Evolutionary conservation across 2,329 filamentous ascomycete genomes (phyloP).

Genomic region (Exophiala oligosperma): DNA sequence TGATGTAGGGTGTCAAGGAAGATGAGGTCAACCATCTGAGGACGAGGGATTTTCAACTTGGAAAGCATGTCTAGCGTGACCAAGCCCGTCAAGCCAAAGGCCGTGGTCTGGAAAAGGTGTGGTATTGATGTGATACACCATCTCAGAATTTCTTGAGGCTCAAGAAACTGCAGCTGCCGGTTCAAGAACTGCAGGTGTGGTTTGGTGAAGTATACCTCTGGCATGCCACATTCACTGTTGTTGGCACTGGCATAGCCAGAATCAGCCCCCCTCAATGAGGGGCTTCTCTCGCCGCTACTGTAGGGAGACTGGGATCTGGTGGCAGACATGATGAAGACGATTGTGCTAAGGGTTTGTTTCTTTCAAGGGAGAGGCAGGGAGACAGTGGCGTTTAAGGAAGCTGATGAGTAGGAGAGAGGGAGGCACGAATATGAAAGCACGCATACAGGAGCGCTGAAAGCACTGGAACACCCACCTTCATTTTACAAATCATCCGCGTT

Average conservation of each 20-base stretch:
- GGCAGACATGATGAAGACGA: conserved; percentile 16
- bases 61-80: conserved; percentile 73
- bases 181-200: conserved; percentile 90
- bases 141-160: conserved; percentile 84
- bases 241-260: conserved; percentile 80
- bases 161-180: conserved; percentile 79
- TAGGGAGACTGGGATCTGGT: conserved; percentile 13
- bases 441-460: conserved; percentile 8
- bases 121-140: conserved; percentile 92
- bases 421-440: conserved; percentile 2
- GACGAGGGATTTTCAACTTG: conserved; percentile 49
- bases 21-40: conserved; percentile 55
- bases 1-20: conserved; percentile 85
- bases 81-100: conserved; percentile 78
- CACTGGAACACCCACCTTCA: conserved; percentile 14
- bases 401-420: conserved; percentile 7
- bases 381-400: neutral
- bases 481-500: conserved; percentile 25
- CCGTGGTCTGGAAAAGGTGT: conserved; percentile 82
- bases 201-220: conserved; percentile 81
- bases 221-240: conserved; percentile 63
- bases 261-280: conserved; percentile 52
- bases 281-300: conserved; percentile 23
- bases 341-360: conserved; percentile 7
- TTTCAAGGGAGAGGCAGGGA: neutral